phyloP scores from a whole-genome alignment of 106 monocot species.

The Dactylorhiza incarnata region DNA sequence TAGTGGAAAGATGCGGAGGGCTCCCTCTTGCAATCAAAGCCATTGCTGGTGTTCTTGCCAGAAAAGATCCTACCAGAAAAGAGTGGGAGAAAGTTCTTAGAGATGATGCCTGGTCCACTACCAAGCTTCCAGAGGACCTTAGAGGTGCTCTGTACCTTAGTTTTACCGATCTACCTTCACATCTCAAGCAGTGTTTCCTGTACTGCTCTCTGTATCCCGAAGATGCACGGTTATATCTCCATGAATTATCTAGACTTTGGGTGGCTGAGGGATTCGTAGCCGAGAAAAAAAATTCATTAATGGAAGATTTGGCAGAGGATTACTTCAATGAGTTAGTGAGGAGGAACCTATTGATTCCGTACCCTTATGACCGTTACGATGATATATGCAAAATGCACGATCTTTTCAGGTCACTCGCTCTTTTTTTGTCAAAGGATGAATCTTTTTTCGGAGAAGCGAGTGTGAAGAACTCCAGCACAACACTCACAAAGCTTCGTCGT shows the following conservation, averaged over 20 bases:
- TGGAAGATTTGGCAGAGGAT: conserved; percentile 32
- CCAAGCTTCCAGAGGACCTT: conserved; percentile 7
- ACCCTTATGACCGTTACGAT: neutral
- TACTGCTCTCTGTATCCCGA: conserved; percentile 17
- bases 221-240: neutral
- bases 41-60: conserved; percentile 26
- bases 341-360: conserved; percentile 20
- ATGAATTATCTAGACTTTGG: conserved; percentile 4
- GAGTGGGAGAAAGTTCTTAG: conserved; percentile 24
- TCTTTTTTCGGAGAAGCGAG: neutral
- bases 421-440: conserved; percentile 10
- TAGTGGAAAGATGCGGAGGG: conserved; percentile 27
- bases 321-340: conserved; percentile 18
- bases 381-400: conserved; percentile 32
- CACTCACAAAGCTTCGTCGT: neutral
- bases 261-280: conserved; percentile 18
- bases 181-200: conserved; percentile 30
- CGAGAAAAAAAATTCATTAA: neutral
- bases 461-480: neutral
- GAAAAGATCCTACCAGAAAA: conserved; percentile 2
- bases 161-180: conserved; percentile 28
- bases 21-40: conserved; percentile 43
- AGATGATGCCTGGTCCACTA: conserved; percentile 20
- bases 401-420: conserved; percentile 22
- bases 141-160: conserved; percentile 28